Evolutionary conservation across 148 eudicot species (phyloP).

Genomic region (Talinum fruticosum): DNA sequence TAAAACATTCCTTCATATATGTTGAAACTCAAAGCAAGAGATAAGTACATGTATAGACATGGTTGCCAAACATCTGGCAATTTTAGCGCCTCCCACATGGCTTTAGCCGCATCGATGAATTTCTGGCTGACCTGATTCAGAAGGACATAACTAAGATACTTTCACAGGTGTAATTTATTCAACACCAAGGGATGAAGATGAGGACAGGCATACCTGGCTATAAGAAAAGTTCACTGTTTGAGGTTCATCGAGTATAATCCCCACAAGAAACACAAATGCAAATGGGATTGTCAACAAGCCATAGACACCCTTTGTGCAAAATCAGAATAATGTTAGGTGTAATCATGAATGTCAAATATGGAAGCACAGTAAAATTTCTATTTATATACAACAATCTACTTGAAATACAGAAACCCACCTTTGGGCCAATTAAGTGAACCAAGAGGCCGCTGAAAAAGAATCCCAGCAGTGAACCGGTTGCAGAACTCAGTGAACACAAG

Average conservation of each 20-base stretch:
- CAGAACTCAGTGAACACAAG: conserved; percentile 73
- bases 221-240: conserved; percentile 41
- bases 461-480: conserved; percentile 77
- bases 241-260: conserved; percentile 68
- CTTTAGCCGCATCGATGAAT: conserved; percentile 50
- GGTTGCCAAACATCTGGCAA: conserved; percentile 88
- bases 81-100: conserved; percentile 81
- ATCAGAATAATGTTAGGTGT: conserved; percentile 9
- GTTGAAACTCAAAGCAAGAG: conserved; percentile 63
- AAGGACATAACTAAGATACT: not conserved
- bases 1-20: conserved; percentile 87
- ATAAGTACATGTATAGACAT: conserved; percentile 79
- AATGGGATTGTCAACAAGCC: conserved; percentile 75
- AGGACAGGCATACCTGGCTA: conserved; percentile 50
- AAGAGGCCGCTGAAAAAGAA: conserved; percentile 82
- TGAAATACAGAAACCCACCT: conserved; percentile 41
- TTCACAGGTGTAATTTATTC: not conserved
- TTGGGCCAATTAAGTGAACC: conserved; percentile 81
- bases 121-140: conserved; percentile 55
- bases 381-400: not conserved
- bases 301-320: conserved; percentile 62
- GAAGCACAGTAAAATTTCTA: not conserved
- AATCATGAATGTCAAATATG: conserved; percentile 1
- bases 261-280: conserved; percentile 60
- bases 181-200: not conserved